phyloP scores from a whole-genome alignment of 176 grass and related monocot genomes.

The Zizania latifolia region DNA sequence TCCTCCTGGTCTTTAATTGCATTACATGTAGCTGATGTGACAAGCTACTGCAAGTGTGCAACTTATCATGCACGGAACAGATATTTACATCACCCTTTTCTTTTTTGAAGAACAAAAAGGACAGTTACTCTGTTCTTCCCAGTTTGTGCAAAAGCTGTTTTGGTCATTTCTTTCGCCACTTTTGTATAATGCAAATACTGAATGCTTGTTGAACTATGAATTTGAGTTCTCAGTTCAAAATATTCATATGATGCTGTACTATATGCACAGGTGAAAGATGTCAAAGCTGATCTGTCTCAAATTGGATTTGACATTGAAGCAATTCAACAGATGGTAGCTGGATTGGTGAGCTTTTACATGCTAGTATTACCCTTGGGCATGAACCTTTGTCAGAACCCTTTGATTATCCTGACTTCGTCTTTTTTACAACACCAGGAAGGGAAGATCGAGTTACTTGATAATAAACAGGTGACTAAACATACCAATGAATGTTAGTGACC shows the following conservation, averaged over 20 bases:
- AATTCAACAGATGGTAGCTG: slow-evolving; percentile 80
- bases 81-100: background rate
- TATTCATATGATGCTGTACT: slow-evolving; percentile 31
- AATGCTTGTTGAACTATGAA: background rate
- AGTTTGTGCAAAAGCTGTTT: background rate
- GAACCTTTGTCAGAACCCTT: slow-evolving; percentile 8
- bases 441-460: slow-evolving; percentile 82
- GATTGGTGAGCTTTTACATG: slow-evolving; percentile 65
- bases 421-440: slow-evolving; percentile 58
- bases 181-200: background rate
- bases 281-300: slow-evolving; percentile 68
- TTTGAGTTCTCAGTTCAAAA: background rate
- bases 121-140: background rate
- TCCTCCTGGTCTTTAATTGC: background rate
- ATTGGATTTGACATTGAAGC: slow-evolving; percentile 92
- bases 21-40: background rate
- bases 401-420: slow-evolving; percentile 22
- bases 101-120: background rate
- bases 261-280: slow-evolving; percentile 60
- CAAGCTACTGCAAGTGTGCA: background rate
- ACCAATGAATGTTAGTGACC: background rate
- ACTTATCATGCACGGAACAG: background rate
- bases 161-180: background rate
- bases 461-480: slow-evolving; percentile 63
- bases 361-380: background rate